Conservation (phyloP, 2,329 filamentous ascomycete species). For the Sclerotinia glacialis region DNA sequence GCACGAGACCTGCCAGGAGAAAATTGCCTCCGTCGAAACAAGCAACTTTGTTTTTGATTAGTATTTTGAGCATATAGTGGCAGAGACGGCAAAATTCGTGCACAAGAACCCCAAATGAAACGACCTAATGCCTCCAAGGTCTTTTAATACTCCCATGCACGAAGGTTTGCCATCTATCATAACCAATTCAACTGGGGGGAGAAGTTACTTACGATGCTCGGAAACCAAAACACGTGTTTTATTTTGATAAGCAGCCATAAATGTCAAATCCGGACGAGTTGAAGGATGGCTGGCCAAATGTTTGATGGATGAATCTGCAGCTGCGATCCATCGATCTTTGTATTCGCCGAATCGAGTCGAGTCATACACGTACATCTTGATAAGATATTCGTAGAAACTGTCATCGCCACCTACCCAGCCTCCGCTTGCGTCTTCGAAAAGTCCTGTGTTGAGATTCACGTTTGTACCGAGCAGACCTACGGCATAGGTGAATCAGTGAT, state of each 20-base stretch:
- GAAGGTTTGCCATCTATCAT: neutral
- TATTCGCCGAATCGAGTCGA: conserved; percentile 60
- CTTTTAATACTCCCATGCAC: neutral
- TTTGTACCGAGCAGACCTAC: conserved; percentile 63
- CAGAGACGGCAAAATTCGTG: too few relatives aligned
- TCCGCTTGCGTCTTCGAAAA: conserved; percentile 64
- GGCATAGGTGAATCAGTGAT: neutral
- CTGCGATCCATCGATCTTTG: conserved; percentile 70
- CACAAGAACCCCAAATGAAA: neutral
- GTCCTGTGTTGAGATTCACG: conserved; percentile 62
- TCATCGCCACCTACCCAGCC: conserved; percentile 77
- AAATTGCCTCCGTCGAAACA: conserved; percentile 86
- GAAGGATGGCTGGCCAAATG: conserved; percentile 68
- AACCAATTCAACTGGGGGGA: too few relatives aligned
- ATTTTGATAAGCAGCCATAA: conserved; percentile 58
- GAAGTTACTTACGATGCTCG: conserved; percentile 42
- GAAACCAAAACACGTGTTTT: conserved; percentile 46
- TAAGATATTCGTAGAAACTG: conserved; percentile 84
- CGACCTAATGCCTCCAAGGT: neutral
- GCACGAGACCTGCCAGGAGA: conserved; percentile 72
- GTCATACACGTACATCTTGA: conserved; percentile 89
- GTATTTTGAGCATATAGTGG: neutral
- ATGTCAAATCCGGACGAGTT: conserved; percentile 67
- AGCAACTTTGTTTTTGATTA: conserved; percentile 50
- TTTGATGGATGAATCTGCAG: conserved; percentile 71